Conservation (phyloP, 768 basidiomycete genomes). For the Pisolithus microcarpus region DNA sequence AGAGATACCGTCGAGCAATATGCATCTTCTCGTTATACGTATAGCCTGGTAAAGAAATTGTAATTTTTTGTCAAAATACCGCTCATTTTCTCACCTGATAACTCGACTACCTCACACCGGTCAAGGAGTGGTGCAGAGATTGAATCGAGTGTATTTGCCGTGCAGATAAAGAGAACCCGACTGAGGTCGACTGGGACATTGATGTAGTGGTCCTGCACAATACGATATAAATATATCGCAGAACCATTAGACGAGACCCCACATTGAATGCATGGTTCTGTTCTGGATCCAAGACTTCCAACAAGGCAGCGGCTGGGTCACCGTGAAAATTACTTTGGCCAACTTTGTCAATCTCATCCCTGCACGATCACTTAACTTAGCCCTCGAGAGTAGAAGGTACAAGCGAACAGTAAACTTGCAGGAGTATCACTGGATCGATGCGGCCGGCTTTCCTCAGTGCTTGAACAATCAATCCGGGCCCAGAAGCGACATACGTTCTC, state of each 20-base stretch:
- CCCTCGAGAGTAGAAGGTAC: background rate
- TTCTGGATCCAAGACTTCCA: slow-evolving; percentile 92
- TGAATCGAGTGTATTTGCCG: slow-evolving; percentile 84
- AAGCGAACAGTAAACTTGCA: slow-evolving; percentile 30
- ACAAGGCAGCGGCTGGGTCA: slow-evolving; percentile 81
- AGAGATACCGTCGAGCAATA: slow-evolving; percentile 79
- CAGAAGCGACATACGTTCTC: slow-evolving; percentile 88
- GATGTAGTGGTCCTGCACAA: slow-evolving; percentile 76
- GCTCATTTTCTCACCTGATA: slow-evolving; percentile 46
- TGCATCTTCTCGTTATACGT: slow-evolving; percentile 88
- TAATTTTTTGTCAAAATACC: no score
- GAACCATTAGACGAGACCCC: slow-evolving; percentile 14
- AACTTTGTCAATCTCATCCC: slow-evolving; percentile 89
- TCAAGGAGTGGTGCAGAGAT: slow-evolving; percentile 85
- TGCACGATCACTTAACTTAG: slow-evolving; percentile 8
- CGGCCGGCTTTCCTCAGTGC: slow-evolving; percentile 80
- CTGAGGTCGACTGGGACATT: slow-evolving; percentile 84
- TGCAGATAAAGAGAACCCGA: slow-evolving; percentile 88
- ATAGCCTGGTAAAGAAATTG: slow-evolving; percentile 42
- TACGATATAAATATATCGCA: background rate
- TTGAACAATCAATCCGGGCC: slow-evolving; percentile 80
- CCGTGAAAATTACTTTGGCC: slow-evolving; percentile 85
- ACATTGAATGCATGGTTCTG: slow-evolving; percentile 83
- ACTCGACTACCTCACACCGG: slow-evolving; percentile 80
- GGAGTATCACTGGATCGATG: slow-evolving; percentile 70